These are phyloP conservation scores for Salix suchowensis DNA, from an alignment of 345 rosid species.

Conservation along the genomic window DNA sequence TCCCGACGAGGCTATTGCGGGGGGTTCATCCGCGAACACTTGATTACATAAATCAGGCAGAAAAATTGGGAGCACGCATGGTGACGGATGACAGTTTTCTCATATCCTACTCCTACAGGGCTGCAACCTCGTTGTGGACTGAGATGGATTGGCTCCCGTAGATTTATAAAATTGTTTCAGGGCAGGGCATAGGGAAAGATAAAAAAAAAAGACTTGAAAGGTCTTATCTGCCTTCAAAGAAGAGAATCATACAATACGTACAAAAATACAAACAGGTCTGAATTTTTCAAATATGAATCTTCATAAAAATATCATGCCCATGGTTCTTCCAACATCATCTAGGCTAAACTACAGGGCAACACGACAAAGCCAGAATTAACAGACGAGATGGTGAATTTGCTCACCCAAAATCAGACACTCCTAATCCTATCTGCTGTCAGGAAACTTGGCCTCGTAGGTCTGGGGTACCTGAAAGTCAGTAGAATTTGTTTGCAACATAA, in stretches of 20 bases:
- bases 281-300: not conserved
- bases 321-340: not conserved
- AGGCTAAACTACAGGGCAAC: not conserved
- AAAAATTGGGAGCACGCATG: no score
- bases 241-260: not conserved
- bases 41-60: no score
- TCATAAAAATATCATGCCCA: not conserved
- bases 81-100: no score
- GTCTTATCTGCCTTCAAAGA: not conserved
- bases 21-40: no score
- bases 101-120: no score
- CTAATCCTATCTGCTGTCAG: constrained; percentile 36
- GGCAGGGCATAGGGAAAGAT: no score
- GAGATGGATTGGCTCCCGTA: no score
- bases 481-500: not conserved
- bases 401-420: not conserved
- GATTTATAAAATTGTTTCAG: no score
- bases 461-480: constrained; percentile 43
- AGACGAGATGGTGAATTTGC: not conserved
- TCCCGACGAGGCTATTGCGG: no score
- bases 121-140: no score
- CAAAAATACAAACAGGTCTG: not conserved
- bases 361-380: not conserved
- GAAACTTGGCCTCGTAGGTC: constrained; percentile 56
- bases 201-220: not conserved